phyloP scores from a whole-genome alignment of 495 filamentous ascomycete genomes.

The Trypethelium eluteriae region DNA sequence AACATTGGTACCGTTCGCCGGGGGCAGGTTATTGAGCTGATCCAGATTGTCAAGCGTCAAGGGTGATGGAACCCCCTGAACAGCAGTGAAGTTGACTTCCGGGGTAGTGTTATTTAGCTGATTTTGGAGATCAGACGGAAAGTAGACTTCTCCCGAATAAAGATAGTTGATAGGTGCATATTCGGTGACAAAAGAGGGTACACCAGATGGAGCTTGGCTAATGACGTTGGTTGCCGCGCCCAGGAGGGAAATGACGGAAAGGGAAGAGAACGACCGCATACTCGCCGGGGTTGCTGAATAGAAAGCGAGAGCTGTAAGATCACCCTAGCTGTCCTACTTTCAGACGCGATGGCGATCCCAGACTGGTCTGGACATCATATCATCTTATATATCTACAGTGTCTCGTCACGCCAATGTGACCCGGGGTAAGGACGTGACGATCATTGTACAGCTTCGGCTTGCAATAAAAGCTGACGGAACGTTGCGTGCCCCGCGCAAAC shows the following conservation, averaged over 20 bases:
- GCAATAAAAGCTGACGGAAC: neutral
- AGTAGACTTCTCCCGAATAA: slow-evolving; percentile 50
- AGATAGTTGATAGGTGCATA: slow-evolving; percentile 31
- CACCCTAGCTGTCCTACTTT: neutral
- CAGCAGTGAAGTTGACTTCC: slow-evolving; percentile 43
- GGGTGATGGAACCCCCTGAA: slow-evolving; percentile 39
- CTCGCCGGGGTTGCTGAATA: neutral
- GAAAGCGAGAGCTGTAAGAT: neutral
- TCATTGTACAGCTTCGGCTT: neutral
- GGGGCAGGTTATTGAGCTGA: slow-evolving; percentile 22
- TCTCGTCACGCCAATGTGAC: neutral
- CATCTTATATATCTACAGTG: neutral
- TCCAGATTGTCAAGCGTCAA: slow-evolving; percentile 49
- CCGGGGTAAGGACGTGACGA: neutral
- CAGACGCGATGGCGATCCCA: neutral
- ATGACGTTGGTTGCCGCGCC: neutral
- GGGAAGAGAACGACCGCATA: neutral
- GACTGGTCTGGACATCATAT: neutral
- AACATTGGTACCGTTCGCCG: slow-evolving; percentile 42
- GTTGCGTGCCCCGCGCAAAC: neutral
- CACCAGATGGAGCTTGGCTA: slow-evolving; percentile 15
- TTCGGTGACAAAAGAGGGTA: slow-evolving; percentile 9
- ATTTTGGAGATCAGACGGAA: slow-evolving; percentile 50
- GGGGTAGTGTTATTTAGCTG: slow-evolving; percentile 52
- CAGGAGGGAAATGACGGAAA: neutral